Evolutionary conservation across 345 rosid species (phyloP).

Genomic region (Gossypium arboreum): DNA sequence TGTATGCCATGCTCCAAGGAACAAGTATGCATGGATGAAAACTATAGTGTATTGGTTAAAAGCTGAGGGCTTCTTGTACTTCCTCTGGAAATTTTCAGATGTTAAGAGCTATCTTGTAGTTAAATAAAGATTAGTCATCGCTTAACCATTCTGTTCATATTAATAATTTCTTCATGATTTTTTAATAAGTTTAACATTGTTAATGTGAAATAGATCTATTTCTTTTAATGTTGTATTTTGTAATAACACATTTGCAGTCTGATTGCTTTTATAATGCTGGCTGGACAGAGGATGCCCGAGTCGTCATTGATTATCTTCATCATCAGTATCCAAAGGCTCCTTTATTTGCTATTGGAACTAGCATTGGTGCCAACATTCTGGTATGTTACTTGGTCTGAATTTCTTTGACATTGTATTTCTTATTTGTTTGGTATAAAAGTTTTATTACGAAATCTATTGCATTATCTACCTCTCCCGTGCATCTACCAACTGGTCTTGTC

Average conservation of each 20-base stretch:
- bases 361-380: constrained; percentile 89
- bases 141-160: not conserved
- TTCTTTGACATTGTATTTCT: not conserved
- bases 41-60: not conserved
- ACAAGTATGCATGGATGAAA: not conserved
- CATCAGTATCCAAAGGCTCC: constrained; percentile 71
- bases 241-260: constrained; percentile 45
- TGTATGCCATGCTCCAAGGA: not conserved
- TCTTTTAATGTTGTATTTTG: constrained; percentile 5
- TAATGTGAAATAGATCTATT: not conserved
- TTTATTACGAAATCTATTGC: not conserved
- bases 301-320: constrained; percentile 55
- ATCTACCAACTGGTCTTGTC: not conserved
- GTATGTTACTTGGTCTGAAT: constrained; percentile 32
- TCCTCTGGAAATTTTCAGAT: not conserved
- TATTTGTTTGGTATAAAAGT: not conserved
- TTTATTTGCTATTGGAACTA: constrained; percentile 79
- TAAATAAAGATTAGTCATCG: constrained; percentile 1
- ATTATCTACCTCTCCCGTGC: not conserved
- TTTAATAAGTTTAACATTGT: not conserved
- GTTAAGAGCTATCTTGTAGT: not conserved
- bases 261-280: constrained; percentile 95
- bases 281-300: constrained; percentile 75
- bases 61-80: not conserved
- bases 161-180: not conserved